phyloP scores from a whole-genome alignment of 2,329 filamentous ascomycete species.

The Exophiala calicioides region DNA sequence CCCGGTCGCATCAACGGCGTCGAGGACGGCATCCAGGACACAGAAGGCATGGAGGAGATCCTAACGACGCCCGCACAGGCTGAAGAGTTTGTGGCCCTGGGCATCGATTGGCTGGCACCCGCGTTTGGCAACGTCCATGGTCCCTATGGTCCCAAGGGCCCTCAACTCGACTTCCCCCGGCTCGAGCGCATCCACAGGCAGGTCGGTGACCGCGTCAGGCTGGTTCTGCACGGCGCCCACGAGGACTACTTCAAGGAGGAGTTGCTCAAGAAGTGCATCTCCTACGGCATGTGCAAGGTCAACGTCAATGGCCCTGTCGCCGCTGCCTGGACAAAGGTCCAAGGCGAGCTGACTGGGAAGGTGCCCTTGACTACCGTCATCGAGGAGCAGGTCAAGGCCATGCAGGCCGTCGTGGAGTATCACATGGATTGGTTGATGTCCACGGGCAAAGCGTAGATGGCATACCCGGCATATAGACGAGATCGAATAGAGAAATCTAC shows the following conservation, averaged over 20 bases:
- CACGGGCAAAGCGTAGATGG: constrained; percentile 38
- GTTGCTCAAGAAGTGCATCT: constrained; percentile 56
- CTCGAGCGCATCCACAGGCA: constrained; percentile 51
- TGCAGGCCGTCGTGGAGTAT: constrained; percentile 58
- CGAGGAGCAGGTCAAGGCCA: constrained; percentile 56
- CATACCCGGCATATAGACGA: no score
- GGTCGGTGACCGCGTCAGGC: constrained; percentile 51
- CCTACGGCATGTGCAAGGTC: constrained; percentile 56
- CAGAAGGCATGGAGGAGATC: constrained; percentile 62
- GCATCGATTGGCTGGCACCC: constrained; percentile 74
- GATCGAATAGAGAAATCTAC: no score
- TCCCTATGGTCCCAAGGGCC: constrained; percentile 57
- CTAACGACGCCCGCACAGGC: constrained; percentile 70
- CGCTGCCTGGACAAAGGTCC: constrained; percentile 48
- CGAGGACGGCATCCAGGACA: constrained; percentile 73
- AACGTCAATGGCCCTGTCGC: constrained; percentile 40
- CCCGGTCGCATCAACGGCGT: constrained; percentile 70
- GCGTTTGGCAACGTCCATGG: constrained; percentile 77
- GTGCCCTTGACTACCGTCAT: constrained; percentile 56
- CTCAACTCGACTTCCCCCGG: constrained; percentile 42
- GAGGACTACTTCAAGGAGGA: constrained; percentile 59
- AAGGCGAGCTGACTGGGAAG: constrained; percentile 52
- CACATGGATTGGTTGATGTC: constrained; percentile 56
- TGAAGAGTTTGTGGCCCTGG: constrained; percentile 68
- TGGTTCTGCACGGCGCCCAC: constrained; percentile 62